These are phyloP conservation scores for Malus fusca DNA, from an alignment of 306 rosid genomes.

Conservation along the genomic window DNA sequence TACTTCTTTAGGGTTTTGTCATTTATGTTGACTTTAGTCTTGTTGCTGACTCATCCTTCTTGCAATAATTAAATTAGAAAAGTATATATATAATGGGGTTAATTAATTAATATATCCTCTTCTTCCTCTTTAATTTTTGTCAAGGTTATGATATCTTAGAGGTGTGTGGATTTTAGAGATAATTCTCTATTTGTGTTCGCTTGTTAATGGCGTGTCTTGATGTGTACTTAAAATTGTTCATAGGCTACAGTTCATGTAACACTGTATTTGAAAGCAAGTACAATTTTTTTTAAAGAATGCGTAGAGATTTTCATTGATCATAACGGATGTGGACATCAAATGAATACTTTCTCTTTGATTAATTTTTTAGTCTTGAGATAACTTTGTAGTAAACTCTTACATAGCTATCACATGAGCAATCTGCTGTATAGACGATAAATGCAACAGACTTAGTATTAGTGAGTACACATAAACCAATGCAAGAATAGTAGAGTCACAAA, in stretches of 20 bases:
- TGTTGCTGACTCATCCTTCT: constrained; percentile 24
- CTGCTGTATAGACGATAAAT: too few relatives aligned
- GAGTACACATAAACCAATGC: too few relatives aligned
- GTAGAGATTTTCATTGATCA: too few relatives aligned
- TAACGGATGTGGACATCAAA: too few relatives aligned
- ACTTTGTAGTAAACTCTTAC: too few relatives aligned
- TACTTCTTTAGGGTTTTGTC: constrained; percentile 16
- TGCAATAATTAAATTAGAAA: neutral
- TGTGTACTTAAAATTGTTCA: neutral
- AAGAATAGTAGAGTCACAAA: too few relatives aligned
- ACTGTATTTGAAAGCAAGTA: neutral
- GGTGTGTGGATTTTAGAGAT: neutral
- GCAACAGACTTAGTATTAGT: too few relatives aligned
- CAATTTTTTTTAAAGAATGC: too few relatives aligned
- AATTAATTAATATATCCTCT: neutral
- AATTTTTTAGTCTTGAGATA: too few relatives aligned
- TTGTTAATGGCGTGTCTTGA: neutral
- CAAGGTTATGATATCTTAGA: neutral
- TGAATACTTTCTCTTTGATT: too few relatives aligned
- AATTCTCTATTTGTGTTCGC: neutral
- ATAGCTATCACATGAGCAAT: too few relatives aligned
- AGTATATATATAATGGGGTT: neutral
- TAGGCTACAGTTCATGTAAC: neutral
- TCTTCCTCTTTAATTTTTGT: neutral
- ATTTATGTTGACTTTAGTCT: constrained; percentile 25